Base-by-base conservation (phyloP, 106 monocot genomes). In the Acorus calamus region DNA sequence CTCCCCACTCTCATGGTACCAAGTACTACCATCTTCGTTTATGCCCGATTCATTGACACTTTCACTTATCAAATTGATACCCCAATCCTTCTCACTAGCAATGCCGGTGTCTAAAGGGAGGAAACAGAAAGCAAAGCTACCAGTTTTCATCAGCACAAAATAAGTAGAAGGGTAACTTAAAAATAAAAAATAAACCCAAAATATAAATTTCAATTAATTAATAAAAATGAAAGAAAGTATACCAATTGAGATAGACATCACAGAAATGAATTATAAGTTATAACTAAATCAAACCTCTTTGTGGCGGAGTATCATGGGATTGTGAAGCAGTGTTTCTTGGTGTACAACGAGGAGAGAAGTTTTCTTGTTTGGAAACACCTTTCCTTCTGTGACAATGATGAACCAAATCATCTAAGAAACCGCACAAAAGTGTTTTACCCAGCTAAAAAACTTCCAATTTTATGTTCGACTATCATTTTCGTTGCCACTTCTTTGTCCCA, bases 81-180 rank as follows among this genome's bases (percentile, higher is more conserved):
- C 96, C 96, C 96, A 98, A 6, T 98, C 96, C 74, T 91, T 98
- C 74, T 98, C 96, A 87, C 87, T 98, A 77, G 85, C 96, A 79
- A 98, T 98, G 78, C 96, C 96, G 78, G 91, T 98, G 78, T 98
- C 96, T 98, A 84, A 59, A 76, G 76, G 70, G 52, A 73, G 80
- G 59, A 76, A 78, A 28, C 28, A 28, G 64, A 54, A 61, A 81
- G 77, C 79, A 53, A 72, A 28, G 28, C 28, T 28, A 28, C 28
- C 28, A 28, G 28, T 28, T 28, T 28, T 28, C 28, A 28, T 28
- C 28, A 28, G 1, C 28, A 28, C 28, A 28, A 28, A 28, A 28
- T 28, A 28, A 28, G 28, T 28, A 28, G 1, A 28, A 28, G 28
- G 28, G 28, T 28, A 28, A 28, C 28, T 28, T 28, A 28, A 28